A percentile compares a stretch with the other conserved stretches of the same genome.
phyloP scores from a whole-genome alignment of 2,329 filamentous ascomycete species.

The Aspergillus tubingensis region DNA sequence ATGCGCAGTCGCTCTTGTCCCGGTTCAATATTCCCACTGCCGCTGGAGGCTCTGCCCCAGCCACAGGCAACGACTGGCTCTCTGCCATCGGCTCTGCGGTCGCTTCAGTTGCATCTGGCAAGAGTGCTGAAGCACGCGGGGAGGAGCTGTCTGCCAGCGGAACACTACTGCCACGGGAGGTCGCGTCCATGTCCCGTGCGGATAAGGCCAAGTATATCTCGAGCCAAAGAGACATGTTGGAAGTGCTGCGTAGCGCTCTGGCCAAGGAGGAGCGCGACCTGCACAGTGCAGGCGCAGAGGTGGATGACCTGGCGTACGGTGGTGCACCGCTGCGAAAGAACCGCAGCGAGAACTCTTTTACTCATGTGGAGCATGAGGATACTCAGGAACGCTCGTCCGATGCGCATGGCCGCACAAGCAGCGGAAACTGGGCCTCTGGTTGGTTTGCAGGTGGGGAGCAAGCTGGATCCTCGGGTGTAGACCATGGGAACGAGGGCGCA shows the following conservation, averaged over 20 bases:
- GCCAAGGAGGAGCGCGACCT: slow-evolving; percentile 74
- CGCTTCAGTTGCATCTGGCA: slow-evolving; percentile 56
- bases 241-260: slow-evolving; percentile 72
- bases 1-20: slow-evolving; percentile 79
- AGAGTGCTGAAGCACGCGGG: slow-evolving; percentile 43
- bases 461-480: slow-evolving; percentile 29
- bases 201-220: slow-evolving; percentile 74
- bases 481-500: slow-evolving; percentile 10
- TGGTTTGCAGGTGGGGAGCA: slow-evolving; percentile 34
- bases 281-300: slow-evolving; percentile 31
- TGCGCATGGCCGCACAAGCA: slow-evolving; percentile 17
- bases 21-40: slow-evolving; percentile 81
- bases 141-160: slow-evolving; percentile 59
- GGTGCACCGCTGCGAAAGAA: slow-evolving; percentile 67
- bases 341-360: slow-evolving; percentile 84
- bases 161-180: slow-evolving; percentile 69
- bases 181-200: slow-evolving; percentile 60
- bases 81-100: slow-evolving; percentile 74
- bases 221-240: slow-evolving; percentile 76
- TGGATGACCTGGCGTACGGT: slow-evolving; percentile 45
- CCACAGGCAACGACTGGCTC: slow-evolving; percentile 68
- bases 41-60: slow-evolving; percentile 51
- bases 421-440: slow-evolving; percentile 33
- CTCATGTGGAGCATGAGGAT: slow-evolving; percentile 79
- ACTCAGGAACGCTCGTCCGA: slow-evolving; percentile 32